Evolutionary conservation across 108 stramenopile genomes (phyloP).

Genomic region (Conticribra guillardii): DNA sequence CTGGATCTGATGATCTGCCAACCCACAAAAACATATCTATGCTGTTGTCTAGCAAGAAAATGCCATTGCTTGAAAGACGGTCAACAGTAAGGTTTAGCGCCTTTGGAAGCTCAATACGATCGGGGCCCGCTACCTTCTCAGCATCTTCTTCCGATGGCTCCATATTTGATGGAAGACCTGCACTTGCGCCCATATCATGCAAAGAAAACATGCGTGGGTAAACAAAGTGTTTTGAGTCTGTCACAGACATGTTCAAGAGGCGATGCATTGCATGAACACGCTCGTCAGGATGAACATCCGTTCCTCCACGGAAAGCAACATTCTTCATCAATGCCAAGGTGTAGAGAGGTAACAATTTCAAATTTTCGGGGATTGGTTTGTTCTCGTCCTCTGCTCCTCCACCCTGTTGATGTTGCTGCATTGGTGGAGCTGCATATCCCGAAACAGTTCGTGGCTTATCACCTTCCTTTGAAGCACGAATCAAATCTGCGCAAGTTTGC

Average conservation of each 20-base stretch:
- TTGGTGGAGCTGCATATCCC: conserved; percentile 66
- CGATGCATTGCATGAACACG: conserved; percentile 80
- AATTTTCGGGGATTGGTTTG: conserved; percentile 67
- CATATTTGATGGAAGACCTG: conserved; percentile 55
- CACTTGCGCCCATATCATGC: conserved; percentile 88
- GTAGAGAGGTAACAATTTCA: conserved; percentile 94
- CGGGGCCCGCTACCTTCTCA: conserved; percentile 62
- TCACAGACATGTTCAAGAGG: conserved; percentile 85
- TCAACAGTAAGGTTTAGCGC: conserved; percentile 85
- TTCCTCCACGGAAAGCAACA: conserved; percentile 95
- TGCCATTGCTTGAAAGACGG: conserved; percentile 78
- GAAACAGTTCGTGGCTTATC: conserved; percentile 72
- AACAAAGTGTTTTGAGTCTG: conserved; percentile 74
- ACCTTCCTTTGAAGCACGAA: conserved; percentile 72
- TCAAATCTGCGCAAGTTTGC: conserved; percentile 82
- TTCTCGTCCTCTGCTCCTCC: conserved; percentile 24
- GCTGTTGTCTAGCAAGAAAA: conserved; percentile 94
- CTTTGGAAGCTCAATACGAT: conserved; percentile 78
- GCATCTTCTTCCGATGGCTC: conserved; percentile 40
- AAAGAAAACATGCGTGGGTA: conserved; percentile 97
- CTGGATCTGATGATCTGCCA: conserved; percentile 83
- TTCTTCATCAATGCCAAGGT: conserved; percentile 96
- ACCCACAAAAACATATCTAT: conserved; percentile 96
- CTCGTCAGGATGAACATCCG: conserved; percentile 96
- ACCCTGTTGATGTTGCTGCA: conserved; percentile 48